phyloP scores from a whole-genome alignment of 371 early-diverging fungal species.

The Mycotypha africana region DNA sequence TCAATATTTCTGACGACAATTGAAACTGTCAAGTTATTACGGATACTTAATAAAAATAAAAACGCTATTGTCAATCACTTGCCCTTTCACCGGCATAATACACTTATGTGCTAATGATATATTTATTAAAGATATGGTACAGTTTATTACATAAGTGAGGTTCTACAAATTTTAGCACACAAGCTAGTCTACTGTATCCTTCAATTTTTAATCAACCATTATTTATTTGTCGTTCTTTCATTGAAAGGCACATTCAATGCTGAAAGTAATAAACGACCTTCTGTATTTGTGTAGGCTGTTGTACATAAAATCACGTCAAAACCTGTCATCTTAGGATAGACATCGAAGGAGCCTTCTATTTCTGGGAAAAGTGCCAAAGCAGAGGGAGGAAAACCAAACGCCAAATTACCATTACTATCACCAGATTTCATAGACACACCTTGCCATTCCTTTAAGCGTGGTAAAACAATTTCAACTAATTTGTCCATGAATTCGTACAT shows the following conservation, averaged over 20 bases:
- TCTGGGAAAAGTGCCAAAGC: constrained; percentile 92
- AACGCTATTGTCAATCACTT: too few species aligned
- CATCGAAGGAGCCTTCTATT: constrained; percentile 92
- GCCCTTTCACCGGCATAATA: too few species aligned
- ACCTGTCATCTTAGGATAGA: constrained; percentile 84
- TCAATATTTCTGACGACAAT: too few species aligned
- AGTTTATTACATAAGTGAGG: too few species aligned
- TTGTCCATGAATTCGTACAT: constrained; percentile 96
- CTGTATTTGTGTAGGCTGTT: constrained; percentile 74
- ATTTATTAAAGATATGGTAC: too few species aligned
- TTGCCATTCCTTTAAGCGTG: constrained; percentile 89
- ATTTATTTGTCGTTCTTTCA: constrained; percentile 3
- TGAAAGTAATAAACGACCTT: constrained; percentile 81
- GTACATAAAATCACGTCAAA: constrained; percentile 85
- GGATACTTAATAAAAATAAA: too few species aligned
- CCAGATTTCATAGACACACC: constrained; percentile 74
- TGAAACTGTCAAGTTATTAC: too few species aligned
- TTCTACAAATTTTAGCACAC: too few species aligned
- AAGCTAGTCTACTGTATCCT: neutral
- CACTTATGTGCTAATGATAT: too few species aligned
- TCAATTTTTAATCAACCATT: too few species aligned
- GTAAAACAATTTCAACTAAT: constrained; percentile 88
- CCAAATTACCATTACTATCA: constrained; percentile 81
- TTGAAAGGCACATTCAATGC: constrained; percentile 86
- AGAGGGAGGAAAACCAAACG: constrained; percentile 78